phyloP scores from a whole-genome alignment of 176 grass and related monocot genomes.

The Musa beccarii region DNA sequence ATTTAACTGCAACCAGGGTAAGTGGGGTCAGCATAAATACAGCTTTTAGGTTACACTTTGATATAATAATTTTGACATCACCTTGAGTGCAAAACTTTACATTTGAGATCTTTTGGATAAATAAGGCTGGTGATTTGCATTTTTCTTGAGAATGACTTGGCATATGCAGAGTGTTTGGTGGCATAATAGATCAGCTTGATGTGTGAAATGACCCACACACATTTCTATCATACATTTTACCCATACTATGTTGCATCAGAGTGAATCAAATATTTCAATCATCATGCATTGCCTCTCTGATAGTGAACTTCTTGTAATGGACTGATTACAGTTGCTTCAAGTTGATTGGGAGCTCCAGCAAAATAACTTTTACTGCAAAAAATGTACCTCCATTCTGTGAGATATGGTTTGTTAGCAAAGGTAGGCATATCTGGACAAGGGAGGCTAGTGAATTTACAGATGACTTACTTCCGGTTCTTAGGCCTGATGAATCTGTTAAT shows the following conservation, averaged over 20 bases:
- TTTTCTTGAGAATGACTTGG: neutral
- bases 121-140: neutral
- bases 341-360: conserved; percentile 47
- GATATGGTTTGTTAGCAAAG: conserved; percentile 86
- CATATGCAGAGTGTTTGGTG: neutral
- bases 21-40: too few species aligned
- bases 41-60: too few species aligned
- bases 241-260: neutral
- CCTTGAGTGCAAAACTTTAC: neutral
- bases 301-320: conserved; percentile 9
- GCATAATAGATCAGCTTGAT: neutral
- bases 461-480: conserved; percentile 13
- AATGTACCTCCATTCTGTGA: conserved; percentile 81
- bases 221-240: neutral
- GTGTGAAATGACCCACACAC: neutral
- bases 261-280: neutral
- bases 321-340: conserved; percentile 64
- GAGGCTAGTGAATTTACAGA: conserved; percentile 33
- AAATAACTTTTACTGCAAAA: conserved; percentile 48
- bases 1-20: too few species aligned
- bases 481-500: conserved; percentile 27
- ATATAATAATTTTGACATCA: neutral
- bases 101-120: too few species aligned
- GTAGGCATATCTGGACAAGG: conserved; percentile 86
- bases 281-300: neutral